Evolutionary conservation across 257 asterid genomes (phyloP).

Genomic region (Penstemon davidsonii): DNA sequence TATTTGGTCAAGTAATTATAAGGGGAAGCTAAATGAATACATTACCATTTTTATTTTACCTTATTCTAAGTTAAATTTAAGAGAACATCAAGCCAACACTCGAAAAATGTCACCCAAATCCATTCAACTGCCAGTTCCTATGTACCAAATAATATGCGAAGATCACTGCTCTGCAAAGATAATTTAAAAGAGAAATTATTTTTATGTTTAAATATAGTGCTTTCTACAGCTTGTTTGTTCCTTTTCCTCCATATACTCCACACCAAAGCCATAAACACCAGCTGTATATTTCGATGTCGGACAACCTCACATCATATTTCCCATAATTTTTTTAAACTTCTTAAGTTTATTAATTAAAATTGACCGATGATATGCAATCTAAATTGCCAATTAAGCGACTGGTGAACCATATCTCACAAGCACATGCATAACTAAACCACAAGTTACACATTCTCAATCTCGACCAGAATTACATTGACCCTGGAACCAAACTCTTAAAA

Average conservation of each 20-base stretch:
- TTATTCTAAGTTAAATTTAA: background rate
- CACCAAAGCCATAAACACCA: background rate
- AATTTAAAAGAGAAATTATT: background rate
- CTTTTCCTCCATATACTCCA: background rate
- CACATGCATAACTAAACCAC: background rate
- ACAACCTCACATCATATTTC: background rate
- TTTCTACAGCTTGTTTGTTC: background rate
- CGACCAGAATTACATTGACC: background rate
- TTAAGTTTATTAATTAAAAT: too few species aligned
- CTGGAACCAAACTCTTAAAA: background rate
- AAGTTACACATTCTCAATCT: background rate
- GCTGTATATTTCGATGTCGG: background rate
- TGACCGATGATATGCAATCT: too few species aligned
- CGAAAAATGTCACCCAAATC: background rate
- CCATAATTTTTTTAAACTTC: too few species aligned
- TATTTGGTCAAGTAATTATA: background rate
- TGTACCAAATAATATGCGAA: background rate
- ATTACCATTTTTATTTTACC: background rate
- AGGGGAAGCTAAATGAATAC: background rate
- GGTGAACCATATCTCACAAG: background rate
- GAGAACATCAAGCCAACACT: background rate
- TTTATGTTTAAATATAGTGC: background rate
- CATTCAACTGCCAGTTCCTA: background rate
- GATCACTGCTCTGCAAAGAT: background rate
- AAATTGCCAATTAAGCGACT: background rate